Percentiles rank a stretch among this genome's conserved stretches.
Evolutionary conservation across 495 filamentous ascomycete species (phyloP).

Genomic region (Xylaria nigripes): DNA sequence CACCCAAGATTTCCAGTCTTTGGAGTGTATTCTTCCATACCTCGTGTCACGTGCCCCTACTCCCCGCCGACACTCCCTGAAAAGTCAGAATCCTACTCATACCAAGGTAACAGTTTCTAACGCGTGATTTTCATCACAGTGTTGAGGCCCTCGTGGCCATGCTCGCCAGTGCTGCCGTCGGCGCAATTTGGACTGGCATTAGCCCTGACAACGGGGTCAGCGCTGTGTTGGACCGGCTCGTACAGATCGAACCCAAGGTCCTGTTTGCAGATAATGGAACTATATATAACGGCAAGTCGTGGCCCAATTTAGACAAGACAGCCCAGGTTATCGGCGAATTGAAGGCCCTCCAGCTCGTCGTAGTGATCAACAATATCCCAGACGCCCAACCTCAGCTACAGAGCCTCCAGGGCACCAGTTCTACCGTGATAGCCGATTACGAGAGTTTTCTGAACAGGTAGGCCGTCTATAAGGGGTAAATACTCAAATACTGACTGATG

Average conservation of each 20-base stretch:
- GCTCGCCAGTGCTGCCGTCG: conserved; percentile 69
- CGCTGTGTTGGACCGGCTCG: conserved; percentile 68
- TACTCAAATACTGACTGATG: conserved; percentile 2
- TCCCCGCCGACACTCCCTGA: not conserved
- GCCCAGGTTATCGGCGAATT: conserved; percentile 59
- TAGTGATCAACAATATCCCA: conserved; percentile 59
- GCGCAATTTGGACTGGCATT: conserved; percentile 85
- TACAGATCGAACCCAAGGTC: conserved; percentile 70
- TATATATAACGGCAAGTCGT: conserved; percentile 80
- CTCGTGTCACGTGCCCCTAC: not conserved
- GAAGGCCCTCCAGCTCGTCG: conserved; percentile 50
- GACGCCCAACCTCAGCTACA: conserved; percentile 41
- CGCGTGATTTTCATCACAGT: not conserved
- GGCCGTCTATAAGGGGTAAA: not conserved
- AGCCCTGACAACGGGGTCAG: conserved; percentile 72
- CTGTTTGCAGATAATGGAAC: conserved; percentile 82
- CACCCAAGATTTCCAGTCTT: not conserved
- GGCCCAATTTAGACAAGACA: conserved; percentile 63
- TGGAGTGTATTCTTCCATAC: not conserved
- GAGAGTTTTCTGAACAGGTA: conserved; percentile 30
- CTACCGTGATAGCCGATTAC: conserved; percentile 43
- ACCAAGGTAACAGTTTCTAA: not conserved
- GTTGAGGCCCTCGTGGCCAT: conserved; percentile 72
- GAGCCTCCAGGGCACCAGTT: conserved; percentile 37
- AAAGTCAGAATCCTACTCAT: not conserved